phyloP scores from a whole-genome alignment of 2,329 filamentous ascomycete genomes.

The Colletotrichum musae region DNA sequence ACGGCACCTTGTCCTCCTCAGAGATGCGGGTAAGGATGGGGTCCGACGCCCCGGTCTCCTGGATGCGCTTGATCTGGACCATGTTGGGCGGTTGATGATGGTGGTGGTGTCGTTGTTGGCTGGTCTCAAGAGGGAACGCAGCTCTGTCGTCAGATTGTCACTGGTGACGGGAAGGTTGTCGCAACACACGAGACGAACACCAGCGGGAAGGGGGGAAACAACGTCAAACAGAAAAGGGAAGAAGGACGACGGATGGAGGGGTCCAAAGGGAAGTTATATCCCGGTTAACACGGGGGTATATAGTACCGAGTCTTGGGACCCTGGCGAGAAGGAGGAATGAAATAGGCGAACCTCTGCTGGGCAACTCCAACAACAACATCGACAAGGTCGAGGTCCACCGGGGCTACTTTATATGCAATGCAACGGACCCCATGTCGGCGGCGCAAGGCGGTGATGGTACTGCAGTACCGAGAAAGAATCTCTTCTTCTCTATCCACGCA shows the following conservation, averaged over 20 bases:
- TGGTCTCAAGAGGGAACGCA: neutral
- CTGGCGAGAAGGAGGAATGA: neutral
- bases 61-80: constrained; percentile 34
- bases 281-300: constrained; percentile 23
- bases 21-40: constrained; percentile 50
- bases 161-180: too few species aligned
- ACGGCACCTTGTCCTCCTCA: constrained; percentile 59
- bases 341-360: neutral
- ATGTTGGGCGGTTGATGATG: constrained; percentile 2
- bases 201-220: neutral
- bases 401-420: constrained; percentile 23
- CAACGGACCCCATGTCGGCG: constrained; percentile 5
- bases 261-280: constrained; percentile 9
- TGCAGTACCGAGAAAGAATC: neutral
- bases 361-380: neutral
- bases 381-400: constrained; percentile 18
- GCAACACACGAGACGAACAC: neutral
- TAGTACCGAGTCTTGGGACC: constrained; percentile 16
- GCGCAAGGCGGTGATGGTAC: neutral
- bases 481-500: neutral
- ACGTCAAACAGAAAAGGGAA: neutral
- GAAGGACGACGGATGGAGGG: neutral
- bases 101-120: neutral
- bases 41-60: constrained; percentile 44
- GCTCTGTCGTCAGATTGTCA: too few species aligned